Conservation (phyloP, 306 rosid genomes). For the Pyrus pyrifolia region DNA sequence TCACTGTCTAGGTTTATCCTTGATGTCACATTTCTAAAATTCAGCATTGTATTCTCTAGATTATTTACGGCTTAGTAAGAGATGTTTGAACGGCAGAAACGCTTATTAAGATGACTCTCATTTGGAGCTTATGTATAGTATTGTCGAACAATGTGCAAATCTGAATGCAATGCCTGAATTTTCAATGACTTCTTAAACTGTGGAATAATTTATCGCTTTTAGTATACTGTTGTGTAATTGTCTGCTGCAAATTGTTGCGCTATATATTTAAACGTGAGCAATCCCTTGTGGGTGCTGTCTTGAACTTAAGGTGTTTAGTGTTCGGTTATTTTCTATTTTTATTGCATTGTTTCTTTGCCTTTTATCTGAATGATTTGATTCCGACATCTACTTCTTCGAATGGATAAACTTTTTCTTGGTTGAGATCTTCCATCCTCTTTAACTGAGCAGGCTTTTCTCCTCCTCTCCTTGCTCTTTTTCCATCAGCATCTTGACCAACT, state of each 20-base stretch:
- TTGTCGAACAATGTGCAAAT: not conserved
- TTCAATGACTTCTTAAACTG: not conserved
- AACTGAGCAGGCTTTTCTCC: not conserved
- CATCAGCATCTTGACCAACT: not conserved
- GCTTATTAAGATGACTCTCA: not conserved
- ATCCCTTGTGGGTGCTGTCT: not conserved
- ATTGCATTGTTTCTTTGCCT: not conserved
- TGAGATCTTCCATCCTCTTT: not conserved
- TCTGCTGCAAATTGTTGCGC: not conserved
- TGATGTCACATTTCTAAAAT: constrained; percentile 4
- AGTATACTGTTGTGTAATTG: not conserved
- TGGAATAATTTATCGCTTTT: not conserved
- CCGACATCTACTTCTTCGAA: not conserved
- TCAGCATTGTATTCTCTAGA: constrained; percentile 2
- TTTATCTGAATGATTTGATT: not conserved
- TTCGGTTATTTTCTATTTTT: not conserved
- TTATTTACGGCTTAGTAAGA: not conserved
- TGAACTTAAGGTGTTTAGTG: not conserved
- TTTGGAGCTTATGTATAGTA: constrained; percentile 14
- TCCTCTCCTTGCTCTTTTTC: not conserved
- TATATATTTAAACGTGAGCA: not conserved
- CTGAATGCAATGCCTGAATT: not conserved
- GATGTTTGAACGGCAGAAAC: constrained; percentile 4
- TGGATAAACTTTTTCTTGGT: not conserved
- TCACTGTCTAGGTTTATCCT: constrained; percentile 2